Evolutionary conservation across 1,284 basidiomycete species (phyloP), one percentile per base, ranked within the genome.

Genomic region (Ustilago nuda): DNA sequence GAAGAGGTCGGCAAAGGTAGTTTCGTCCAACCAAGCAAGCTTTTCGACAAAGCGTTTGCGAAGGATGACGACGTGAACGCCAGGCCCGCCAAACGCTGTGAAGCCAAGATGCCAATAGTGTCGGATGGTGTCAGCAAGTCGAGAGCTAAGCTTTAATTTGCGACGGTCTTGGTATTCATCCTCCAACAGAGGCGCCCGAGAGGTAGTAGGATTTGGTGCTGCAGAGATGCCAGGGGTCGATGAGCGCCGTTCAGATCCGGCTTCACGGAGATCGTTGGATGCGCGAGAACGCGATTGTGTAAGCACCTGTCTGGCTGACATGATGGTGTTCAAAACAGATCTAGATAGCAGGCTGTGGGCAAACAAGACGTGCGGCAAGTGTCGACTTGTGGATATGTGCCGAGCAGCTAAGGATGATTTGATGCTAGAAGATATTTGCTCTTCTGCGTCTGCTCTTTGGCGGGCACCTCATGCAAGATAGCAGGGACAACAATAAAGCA

Each of bases 1-100:
- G 61, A 88, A 87, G 39, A 88, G 84, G 64, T 88, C 87, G 50
- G 78, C 68, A 69, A 73, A 86, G 30, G 67, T 79, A 52, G 72
- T 79, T 56, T 58, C 66, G 43, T 82, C 80, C 27, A 84, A 37
- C 81, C 81, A 84, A 13, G 59, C 64, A 32, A 80, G 63, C 27
- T 70, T 60, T 35, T 82, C 79, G 50, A 82, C 81, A 48, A 82
- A 83, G 8, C 71, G 71, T 27, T 69, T 63, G 61, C 75, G 72
- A 9, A 78, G 71, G 35, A 78, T 76, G 65, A 78, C 72, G 30
- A 73, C 73, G 45, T 77, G 75, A 8, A 76, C 72, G 32, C 72
- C 74, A 17, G 71, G 66, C 8, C 74, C 73, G 13, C 72, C 67
- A 35, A 76, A 75, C 2, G 62, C 58, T 4, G 69, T 78, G 56